Evolutionary conservation across 768 basidiomycete genomes (phyloP), one percentile per base, ranked within the genome.

Genomic region (Rhodotorula kratochvilovae): DNA sequence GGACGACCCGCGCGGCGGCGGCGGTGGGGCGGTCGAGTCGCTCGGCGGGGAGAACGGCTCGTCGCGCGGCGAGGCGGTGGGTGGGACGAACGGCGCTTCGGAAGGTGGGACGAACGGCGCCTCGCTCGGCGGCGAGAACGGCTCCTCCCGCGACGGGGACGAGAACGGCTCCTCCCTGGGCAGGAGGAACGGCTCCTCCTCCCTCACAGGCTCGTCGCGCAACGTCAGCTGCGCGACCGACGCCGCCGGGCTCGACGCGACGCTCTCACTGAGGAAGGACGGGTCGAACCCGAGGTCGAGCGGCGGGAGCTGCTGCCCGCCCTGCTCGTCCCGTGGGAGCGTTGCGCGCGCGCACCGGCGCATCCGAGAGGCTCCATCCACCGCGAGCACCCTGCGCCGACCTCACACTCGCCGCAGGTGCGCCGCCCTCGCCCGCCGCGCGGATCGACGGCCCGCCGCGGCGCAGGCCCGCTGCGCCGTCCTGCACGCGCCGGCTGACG

Each of bases 331-430:
- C 23, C 23, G 7, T 23, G 23, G 29, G 1, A 25, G 42, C 29
- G 17, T 16, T 19, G 6, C 56, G 16, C 19, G 45, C 17, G 45
- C 45, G 7, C 45, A 33, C 29, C 3, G 67, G 53, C 43, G 43
- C 56, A 33, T 63, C 63, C 36, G 67, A 54, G 48, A 70, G 13
- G 43, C 55, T 58, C 48, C 61, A 63, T 25, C 61, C 50, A 11
- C 54, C n/a, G 5, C 53, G 53, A 13, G 53, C 35, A 59, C 59
- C 39, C 51, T 13, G 21, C 50, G 50, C 21, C 42, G 29, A 5
- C 51, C n/a, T n/a, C n/a, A n/a, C n/a, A n/a, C 35, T 17, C 29
- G 35, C n/a, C 29, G n/a, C 48, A 5, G 25, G 19, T 33, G 48
- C 17, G 33, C 35, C 46, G 27, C 42, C 17, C 35, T 66, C 42